phyloP scores from a whole-genome alignment of 352 stramenopile species.

The Globisporangium polare region DNA sequence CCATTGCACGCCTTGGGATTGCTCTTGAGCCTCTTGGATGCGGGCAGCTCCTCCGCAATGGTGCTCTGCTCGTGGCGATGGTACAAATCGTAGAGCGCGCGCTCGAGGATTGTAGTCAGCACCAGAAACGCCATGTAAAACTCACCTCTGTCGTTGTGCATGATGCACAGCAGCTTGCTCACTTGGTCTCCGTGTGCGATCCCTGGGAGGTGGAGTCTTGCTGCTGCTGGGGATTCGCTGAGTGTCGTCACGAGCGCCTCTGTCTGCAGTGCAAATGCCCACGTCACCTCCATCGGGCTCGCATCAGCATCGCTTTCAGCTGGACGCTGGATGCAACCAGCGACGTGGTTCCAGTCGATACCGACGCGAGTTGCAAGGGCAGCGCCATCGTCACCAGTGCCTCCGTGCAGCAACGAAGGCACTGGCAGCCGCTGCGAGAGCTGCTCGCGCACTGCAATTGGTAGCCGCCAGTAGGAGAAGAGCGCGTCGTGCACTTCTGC shows the following conservation, averaged over 20 bases:
- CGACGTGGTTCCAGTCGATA: slow-evolving; percentile 25
- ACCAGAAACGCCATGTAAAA: slow-evolving; percentile 57
- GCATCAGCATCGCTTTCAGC: not conserved
- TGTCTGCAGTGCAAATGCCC: slow-evolving; percentile 34
- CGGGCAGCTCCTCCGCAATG: too few species aligned
- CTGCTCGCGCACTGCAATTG: slow-evolving; percentile 5
- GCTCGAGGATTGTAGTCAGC: slow-evolving; percentile 59
- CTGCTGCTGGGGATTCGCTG: not conserved
- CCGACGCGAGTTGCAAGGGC: not conserved
- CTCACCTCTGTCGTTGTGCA: slow-evolving; percentile 27
- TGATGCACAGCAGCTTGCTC: slow-evolving; percentile 18
- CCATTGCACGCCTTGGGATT: not conserved
- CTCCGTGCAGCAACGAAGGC: slow-evolving; percentile 11
- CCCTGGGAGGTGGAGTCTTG: not conserved
- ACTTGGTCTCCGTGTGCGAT: slow-evolving; percentile 19
- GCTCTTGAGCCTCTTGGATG: slow-evolving; percentile 3
- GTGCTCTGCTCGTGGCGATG: slow-evolving; percentile 19
- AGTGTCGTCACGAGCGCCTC: slow-evolving; percentile 15
- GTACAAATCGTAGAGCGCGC: slow-evolving; percentile 55
- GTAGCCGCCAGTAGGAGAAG: slow-evolving; percentile 49
- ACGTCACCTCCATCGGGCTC: slow-evolving; percentile 30
- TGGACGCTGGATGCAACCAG: slow-evolving; percentile 7
- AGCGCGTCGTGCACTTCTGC: slow-evolving; percentile 35
- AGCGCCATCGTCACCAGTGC: slow-evolving; percentile 14
- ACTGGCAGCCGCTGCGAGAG: slow-evolving; percentile 18